Evolutionary conservation across 108 stramenopile genomes (phyloP), one percentile per base, ranked within the genome.

Genomic region (Aurantiochytrium sp.): DNA sequence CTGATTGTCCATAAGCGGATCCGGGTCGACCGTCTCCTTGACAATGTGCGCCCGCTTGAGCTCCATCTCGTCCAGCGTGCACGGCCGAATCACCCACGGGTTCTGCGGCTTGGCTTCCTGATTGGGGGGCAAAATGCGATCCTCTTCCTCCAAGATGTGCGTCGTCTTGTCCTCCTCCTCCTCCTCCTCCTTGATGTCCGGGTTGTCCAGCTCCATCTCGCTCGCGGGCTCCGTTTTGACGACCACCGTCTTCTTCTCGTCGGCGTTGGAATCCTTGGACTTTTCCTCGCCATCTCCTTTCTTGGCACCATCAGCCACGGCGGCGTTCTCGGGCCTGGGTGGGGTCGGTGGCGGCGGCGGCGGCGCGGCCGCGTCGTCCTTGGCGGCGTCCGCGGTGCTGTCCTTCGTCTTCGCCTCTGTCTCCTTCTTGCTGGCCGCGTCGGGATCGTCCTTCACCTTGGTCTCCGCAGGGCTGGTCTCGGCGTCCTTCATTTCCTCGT

Each of bases 271-370:
- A 5, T 41, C 95, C 91, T 94, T 90, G 95, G 96, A 73, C 95
- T 96, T 88, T 95, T 95, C 86, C 95, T 97, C 48, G 95, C 90
- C 87, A 96, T 95, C 88, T 96, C 95, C 96, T 91, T 96, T 87
- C 68, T 96, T 94, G 88, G 95, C 96, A 12, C 88, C 91, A n/a
- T n/a, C n/a, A n/a, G n/a, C n/a, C n/a, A n/a, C n/a, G n/a, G n/a
- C n/a, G n/a, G n/a, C n/a, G n/a, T n/a, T n/a, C n/a, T n/a, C n/a
- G n/a, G n/a, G n/a, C n/a, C n/a, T n/a, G n/a, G n/a, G n/a, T n/a
- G n/a, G n/a, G n/a, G n/a, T n/a, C n/a, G n/a, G n/a, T n/a, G n/a
- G n/a, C n/a, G n/a, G n/a, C n/a, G n/a, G n/a, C n/a, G n/a, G n/a
- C n/a, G n/a, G n/a, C 48, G 96, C 96, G 65, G 95, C 96, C 86